These are phyloP conservation scores for Yamadazyma epiphylla DNA, from an alignment of 1,139 yeast species.

Conservation along the genomic window DNA sequence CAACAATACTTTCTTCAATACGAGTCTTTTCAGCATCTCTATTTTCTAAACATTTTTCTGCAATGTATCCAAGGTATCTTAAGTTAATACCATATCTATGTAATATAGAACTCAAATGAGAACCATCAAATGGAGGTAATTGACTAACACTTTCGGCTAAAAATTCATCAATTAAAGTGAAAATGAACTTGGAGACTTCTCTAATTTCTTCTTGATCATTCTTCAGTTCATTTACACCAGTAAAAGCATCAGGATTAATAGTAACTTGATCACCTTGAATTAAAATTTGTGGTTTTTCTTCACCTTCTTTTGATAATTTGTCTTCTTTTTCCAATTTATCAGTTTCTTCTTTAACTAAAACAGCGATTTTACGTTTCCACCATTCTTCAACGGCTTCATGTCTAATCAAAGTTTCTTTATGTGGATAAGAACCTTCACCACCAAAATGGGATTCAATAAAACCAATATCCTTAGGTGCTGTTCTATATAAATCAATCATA, in stretches of 20 bases:
- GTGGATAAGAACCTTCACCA: conserved; percentile 60
- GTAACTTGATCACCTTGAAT: conserved; percentile 56
- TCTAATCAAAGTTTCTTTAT: conserved; percentile 72
- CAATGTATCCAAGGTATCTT: conserved; percentile 77
- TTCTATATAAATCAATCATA: conserved; percentile 76
- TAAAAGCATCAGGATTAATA: conserved; percentile 79
- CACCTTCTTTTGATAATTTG: conserved; percentile 25
- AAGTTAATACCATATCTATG: conserved; percentile 85
- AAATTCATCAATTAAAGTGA: conserved; percentile 59
- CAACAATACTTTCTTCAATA: conserved; percentile 17
- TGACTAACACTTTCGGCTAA: conserved; percentile 53
- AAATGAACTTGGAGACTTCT: conserved; percentile 63
- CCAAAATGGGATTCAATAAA: conserved; percentile 59
- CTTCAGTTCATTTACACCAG: conserved; percentile 37
- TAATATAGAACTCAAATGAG: conserved; percentile 61
- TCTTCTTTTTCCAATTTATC: conserved; percentile 48
- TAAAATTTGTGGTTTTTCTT: conserved; percentile 47
- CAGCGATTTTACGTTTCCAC: conserved; percentile 73
- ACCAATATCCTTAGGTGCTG: conserved; percentile 79
- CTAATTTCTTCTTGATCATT: conserved; percentile 61
- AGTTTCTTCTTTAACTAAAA: conserved; percentile 47
- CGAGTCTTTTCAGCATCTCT: conserved; percentile 21
- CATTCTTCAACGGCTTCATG: conserved; percentile 88
- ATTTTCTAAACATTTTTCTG: conserved; percentile 25
- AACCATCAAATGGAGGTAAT: conserved; percentile 77